Base-by-base conservation (phyloP, 768 basidiomycete genomes). In the Tylopilus subfusipes region DNA sequence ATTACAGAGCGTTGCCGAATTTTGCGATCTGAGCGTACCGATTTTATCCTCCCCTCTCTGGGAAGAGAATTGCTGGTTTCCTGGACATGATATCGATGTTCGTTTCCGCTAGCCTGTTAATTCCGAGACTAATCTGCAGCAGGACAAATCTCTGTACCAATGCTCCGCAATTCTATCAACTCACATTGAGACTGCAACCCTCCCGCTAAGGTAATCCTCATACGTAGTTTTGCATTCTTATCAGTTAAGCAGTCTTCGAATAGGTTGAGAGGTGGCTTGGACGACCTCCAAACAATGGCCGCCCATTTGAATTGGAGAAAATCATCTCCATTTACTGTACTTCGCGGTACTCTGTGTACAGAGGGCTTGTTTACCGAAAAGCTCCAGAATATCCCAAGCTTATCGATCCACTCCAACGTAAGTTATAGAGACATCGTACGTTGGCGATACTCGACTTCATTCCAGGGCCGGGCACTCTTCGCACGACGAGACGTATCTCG, bases 141-240 rank as follows among this genome's bases (percentile, higher is more conserved):
- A 78, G 76, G 51, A 53, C 19, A 58, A 67, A 30, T 71, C 68
- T 45, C 49, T 68, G 5, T 85, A 83, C 66, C 77, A 80, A 42
- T 72, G 72, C 22, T 84, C 85, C 13, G 82, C 84, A 13, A 66
- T 86, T 42, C 64, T 86, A 18, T 81, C 86, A 1, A 66, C 82
- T 33, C 77, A 83, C 55, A 68, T 86, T 13, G 84, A 87, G 56
- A 79, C 75, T 21, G 73, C 72, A 33, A 86, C 85, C 4, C 70
- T 86, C 27, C 82, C 84, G 2, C 62, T 83, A 46, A 79, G 86
- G 85, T 85, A 58, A 55, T n/a, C 22, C 5, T 47, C 31, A n/a
- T 31, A 27, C 2, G 18, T 46, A 16, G 36, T n/a, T 14, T 13
- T 34, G 2, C 12, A 31, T 16, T 25, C 25, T 31, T 55, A 33